Base-by-base conservation (phyloP, 2,329 filamentous ascomycete genomes). In the Colletotrichum sp. region DNA sequence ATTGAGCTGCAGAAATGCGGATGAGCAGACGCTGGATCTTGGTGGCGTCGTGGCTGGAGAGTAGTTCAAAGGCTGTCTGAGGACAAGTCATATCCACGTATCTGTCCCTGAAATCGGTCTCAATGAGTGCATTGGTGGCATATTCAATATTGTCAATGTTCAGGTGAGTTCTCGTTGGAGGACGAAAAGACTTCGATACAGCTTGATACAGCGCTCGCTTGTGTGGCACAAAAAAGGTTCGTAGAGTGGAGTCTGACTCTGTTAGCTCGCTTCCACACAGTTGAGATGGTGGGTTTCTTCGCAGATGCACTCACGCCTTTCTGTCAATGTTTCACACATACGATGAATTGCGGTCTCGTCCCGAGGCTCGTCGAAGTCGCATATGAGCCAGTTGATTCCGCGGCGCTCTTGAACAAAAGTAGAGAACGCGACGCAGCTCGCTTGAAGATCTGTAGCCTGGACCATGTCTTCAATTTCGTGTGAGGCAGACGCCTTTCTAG, bases 221-320 rank as follows among this genome's bases (percentile, higher is more conserved):
- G 69, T 89, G 84, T 0, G 85, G 81, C 4, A 89, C 83, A 67
- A 92, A 92, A 0, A 87, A 86, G 0, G 91, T 91, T 28, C 90
- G 88, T 9, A 92, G 84, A 26, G 90, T 88, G 0, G 44, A 30
- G 62, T 66, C 69, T 71, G 62, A 8, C 16, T 44, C 15, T 4
- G 4, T 71, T 2, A 66, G 69, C 15, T 30, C 2, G 3, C 1
- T 1, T 30, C 1, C 18, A 13, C 3, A 26, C 2, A 32, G 44
- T n/a, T 16, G 15, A 39, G 1, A 6, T 21, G 2, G 3, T 26
- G 10, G 21, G 3, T 16, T 16, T 24, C 13, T n/a, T 13, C 18
- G 1, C 6, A 26, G 30, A 18, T 21, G 12, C 6, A 71, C 69
- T 49, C 16, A 71, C 69, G 69, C 16, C 62, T 66, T 26, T 21